Evolutionary conservation across 495 filamentous ascomycete genomes (phyloP).

Genomic region (Choiromyces venosus): DNA sequence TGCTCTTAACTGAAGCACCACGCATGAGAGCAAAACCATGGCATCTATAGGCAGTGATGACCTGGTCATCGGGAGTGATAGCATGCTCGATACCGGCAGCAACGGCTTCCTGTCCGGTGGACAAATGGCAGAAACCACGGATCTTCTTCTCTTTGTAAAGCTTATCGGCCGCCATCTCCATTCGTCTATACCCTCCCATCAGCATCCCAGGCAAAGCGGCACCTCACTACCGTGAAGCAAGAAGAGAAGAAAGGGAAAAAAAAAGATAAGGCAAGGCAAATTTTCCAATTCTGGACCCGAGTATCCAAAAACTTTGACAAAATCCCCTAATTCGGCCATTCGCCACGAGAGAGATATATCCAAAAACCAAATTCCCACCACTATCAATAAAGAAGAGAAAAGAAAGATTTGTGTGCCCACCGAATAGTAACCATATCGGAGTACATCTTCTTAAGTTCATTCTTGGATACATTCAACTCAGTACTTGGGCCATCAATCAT

Average conservation of each 20-base stretch:
- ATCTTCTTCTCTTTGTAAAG: constrained; percentile 99
- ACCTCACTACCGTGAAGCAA: not conserved
- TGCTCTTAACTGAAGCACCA: constrained; percentile 80
- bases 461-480: constrained; percentile 88
- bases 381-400: constrained; percentile 6
- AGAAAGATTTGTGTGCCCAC: constrained; percentile 50
- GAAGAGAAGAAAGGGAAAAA: not conserved
- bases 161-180: constrained; percentile 98
- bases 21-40: constrained; percentile 98
- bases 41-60: constrained; percentile 98
- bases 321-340: not conserved
- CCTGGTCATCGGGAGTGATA: constrained; percentile 78
- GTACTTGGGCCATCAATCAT: constrained; percentile 93
- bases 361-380: not conserved
- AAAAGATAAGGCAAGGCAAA: not conserved
- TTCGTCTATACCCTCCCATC: constrained; percentile 58
- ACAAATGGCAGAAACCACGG: constrained; percentile 97
- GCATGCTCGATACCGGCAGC: constrained; percentile 95
- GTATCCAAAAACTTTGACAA: constrained; percentile 15
- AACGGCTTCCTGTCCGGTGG: constrained; percentile 95
- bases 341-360: not conserved
- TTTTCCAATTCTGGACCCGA: constrained; percentile 13
- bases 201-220: not conserved
- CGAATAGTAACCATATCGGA: constrained; percentile 89
- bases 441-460: constrained; percentile 98